Base-by-base conservation (phyloP, 345 rosid species). In the Moringa oleifera region DNA sequence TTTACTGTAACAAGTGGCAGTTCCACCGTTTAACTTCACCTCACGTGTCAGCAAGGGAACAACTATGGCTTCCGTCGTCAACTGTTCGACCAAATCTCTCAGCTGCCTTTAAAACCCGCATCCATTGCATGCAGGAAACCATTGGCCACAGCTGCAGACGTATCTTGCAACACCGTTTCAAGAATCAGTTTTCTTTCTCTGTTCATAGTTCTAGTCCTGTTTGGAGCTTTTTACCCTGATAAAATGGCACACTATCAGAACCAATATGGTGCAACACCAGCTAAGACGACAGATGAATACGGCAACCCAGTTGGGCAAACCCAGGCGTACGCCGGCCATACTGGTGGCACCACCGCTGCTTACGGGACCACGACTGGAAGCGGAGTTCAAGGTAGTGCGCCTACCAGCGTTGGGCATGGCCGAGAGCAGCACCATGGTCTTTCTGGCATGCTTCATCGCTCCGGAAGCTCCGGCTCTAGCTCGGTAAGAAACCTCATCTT, bases 391-490 rank as follows among this genome's bases (percentile, higher is more conserved):
- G 68, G 57, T 3, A 58, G 58, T 31, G 67, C 50, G 10, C 59
- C 50, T 2, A 62, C 63, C 1, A 36, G 72, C 7, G 71, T 57
- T 31, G 71, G 62, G 19, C 72, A 64, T 36, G 68, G 59, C 2
- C 67, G 59, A 62, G 62, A 62, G 51, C 58, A 60, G 36, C 71
- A 69, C n/a, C 71, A 66, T 7, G 74, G 73, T 23, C 20, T 68
- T 33, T 55, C 71, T 20, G 79, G 76, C 49, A 64, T 70, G 67
- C 83, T 84, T 50, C 87, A 70, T 55, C 85, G 90, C 20, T 76
- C 82, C 15, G 80, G 77, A 28, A 77, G 85, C 51, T 80, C 90
- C 50, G 74, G 83, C 62, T 69, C 78, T 3, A 74, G 87, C 73
- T 81, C 91, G 55, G 95, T 83, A 54, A 64, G 78, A 41, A 41